phyloP scores from a whole-genome alignment of 257 asterid genomes.

The Lavandula angustifolia region DNA sequence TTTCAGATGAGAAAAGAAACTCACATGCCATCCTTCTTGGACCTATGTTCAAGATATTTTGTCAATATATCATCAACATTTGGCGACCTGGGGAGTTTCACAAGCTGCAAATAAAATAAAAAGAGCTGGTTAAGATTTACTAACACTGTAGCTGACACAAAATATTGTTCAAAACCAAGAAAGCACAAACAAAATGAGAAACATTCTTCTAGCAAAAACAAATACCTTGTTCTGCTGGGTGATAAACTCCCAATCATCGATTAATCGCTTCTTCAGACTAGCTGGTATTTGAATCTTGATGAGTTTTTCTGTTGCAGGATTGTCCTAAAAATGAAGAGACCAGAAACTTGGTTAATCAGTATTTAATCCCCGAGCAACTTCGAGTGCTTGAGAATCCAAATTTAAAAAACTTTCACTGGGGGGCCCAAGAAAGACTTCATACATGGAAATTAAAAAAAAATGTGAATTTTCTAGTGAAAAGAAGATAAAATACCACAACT shows the following conservation, averaged over 20 bases:
- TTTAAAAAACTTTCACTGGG: slow-evolving; percentile 16
- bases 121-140: slow-evolving; percentile 14
- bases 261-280: slow-evolving; percentile 71
- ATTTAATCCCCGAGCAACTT: slow-evolving; percentile 6
- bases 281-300: slow-evolving; percentile 73
- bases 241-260: slow-evolving; percentile 80
- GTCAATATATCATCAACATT: slow-evolving; percentile 75
- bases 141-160: neutral
- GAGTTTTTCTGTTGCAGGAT: slow-evolving; percentile 55
- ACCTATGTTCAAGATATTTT: slow-evolving; percentile 73
- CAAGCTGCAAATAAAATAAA: slow-evolving; percentile 64
- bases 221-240: slow-evolving; percentile 86
- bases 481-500: slow-evolving; percentile 6
- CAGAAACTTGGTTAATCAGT: slow-evolving; percentile 25
- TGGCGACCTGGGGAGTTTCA: slow-evolving; percentile 91
- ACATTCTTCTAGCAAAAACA: neutral
- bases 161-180: slow-evolving; percentile 15
- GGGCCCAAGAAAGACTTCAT: neutral
- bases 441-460: slow-evolving; percentile 6
- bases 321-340: slow-evolving; percentile 44
- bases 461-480: slow-evolving; percentile 17
- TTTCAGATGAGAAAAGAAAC: slow-evolving; percentile 37
- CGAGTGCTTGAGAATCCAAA: neutral
- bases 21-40: slow-evolving; percentile 88
- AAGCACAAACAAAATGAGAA: slow-evolving; percentile 11